Conservation (phyloP, 2,329 filamentous ascomycete species). For the Fusarium verticillioides region DNA sequence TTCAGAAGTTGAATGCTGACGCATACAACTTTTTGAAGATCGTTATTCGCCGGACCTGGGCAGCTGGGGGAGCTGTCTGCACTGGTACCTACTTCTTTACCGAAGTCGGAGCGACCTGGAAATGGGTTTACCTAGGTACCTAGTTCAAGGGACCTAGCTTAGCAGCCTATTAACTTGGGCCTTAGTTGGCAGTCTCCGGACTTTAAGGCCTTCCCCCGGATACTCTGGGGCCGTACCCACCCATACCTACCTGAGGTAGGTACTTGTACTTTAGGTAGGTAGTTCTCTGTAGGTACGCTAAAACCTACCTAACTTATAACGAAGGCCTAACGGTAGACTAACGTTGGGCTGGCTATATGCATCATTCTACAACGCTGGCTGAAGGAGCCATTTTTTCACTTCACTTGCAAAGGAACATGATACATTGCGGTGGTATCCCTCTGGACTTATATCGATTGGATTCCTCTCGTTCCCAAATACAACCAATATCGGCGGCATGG, state of each 20-base stretch:
- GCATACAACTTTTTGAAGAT: constrained; percentile 28
- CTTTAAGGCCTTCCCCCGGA: background rate
- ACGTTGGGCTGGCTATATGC: background rate
- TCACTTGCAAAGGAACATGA: background rate
- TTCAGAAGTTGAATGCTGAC: constrained; percentile 27
- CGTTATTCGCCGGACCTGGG: constrained; percentile 28
- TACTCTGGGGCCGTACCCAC: background rate
- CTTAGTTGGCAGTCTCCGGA: background rate
- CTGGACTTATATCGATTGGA: constrained; percentile 24
- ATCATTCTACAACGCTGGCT: background rate
- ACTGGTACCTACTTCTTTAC: constrained; percentile 15
- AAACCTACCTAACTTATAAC: background rate
- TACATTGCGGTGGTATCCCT: background rate
- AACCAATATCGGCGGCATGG: constrained; percentile 33
- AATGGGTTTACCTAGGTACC: background rate
- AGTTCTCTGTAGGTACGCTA: background rate
- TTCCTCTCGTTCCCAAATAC: constrained; percentile 27
- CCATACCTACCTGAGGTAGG: background rate
- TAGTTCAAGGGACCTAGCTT: background rate
- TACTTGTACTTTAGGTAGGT: too few relatives aligned
- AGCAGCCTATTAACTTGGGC: too few relatives aligned
- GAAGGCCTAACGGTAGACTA: background rate
- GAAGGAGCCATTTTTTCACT: background rate
- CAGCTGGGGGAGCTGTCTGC: constrained; percentile 14
- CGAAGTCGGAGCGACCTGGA: constrained; percentile 28